phyloP scores from a whole-genome alignment of 75 land plant species.

The Cryptomeria japonica region DNA sequence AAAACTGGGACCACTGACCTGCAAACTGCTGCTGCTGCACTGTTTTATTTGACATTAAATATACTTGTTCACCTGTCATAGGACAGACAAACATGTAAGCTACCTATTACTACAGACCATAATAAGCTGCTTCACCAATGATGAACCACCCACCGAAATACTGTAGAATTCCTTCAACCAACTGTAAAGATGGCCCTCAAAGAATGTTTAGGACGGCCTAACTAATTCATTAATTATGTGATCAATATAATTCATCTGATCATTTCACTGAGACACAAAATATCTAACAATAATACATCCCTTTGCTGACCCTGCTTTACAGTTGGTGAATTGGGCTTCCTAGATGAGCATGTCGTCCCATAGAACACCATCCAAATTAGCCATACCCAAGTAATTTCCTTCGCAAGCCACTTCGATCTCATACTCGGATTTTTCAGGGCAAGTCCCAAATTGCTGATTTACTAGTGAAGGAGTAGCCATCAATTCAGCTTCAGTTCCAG shows the following conservation, averaged over 20 bases:
- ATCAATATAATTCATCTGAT: not conserved
- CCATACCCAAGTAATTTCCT: not conserved
- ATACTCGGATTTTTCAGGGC: not conserved
- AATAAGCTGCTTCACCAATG: not conserved
- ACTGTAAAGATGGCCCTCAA: no score
- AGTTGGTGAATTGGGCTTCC: not conserved
- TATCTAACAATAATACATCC: not conserved
- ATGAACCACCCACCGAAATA: not conserved
- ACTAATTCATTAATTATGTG: not conserved
- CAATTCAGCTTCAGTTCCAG: no score
- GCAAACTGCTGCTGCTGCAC: not conserved
- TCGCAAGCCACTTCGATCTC: not conserved
- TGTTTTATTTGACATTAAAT: no score
- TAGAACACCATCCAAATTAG: not conserved
- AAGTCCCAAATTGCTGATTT: no score
- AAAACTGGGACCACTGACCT: not conserved
- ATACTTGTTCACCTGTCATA: not conserved
- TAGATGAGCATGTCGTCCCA: not conserved
- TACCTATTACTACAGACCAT: not conserved
- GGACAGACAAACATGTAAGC: not conserved
- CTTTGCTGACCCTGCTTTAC: not conserved
- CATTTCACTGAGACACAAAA: not conserved
- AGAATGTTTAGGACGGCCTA: not conserved
- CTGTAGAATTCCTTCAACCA: no score
- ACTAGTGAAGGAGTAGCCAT: no score